Evolutionary conservation across 176 grass and related monocot species (phyloP), one percentile per base, ranked within the genome.

Genomic region (Coix lacrymajobi): DNA sequence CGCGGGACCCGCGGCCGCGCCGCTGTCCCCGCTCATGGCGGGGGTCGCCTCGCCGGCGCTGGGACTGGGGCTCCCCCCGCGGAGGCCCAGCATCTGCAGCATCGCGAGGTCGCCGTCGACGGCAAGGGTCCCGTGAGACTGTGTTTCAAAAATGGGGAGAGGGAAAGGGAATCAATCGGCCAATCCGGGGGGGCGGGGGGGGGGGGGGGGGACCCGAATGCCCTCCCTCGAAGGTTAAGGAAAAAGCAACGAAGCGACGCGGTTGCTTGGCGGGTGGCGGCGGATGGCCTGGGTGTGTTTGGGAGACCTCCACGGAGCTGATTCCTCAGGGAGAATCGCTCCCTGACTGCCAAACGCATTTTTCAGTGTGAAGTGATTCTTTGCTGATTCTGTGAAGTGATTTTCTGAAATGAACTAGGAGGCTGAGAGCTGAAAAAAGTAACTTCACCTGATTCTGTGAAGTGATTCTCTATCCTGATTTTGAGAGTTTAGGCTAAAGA

Each of bases 21-120:
- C 68, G 24, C 36, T 46, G 62, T 69, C 75, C 67, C 69, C 89
- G 61, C 54, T 87, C 30, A 73, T 7, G 29, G 45, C 20, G 38
- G 88, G 51, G n/a, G 88, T 33, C 46, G 57, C 62, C 3, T 76
- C 72, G 36, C 29, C 19, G 33, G 78, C 16, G 81, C 69, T 54
- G 80, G 77, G 28, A 81, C 69, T 54, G 67, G 77, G 33, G 82
- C 62, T 71, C 15, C 45, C 69, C 69, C 70, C 78, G 72, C 90
- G 90, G 75, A 91, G 81, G 68, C 91, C 89, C 16, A 99, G 80
- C 91, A 84, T 85, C 29, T 92, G 83, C 75, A 93, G 83, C 96
- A 99, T 99, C 63, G 71, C 77, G 78, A 32, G 37, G 17, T 51
- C 79, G 73, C 67, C 88, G 74, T 1, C 79, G 79, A 39, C 49